Evolutionary conservation across 805 yeast genomes (phyloP).

Genomic region (Wickerhamomyces subpelliculosus): DNA sequence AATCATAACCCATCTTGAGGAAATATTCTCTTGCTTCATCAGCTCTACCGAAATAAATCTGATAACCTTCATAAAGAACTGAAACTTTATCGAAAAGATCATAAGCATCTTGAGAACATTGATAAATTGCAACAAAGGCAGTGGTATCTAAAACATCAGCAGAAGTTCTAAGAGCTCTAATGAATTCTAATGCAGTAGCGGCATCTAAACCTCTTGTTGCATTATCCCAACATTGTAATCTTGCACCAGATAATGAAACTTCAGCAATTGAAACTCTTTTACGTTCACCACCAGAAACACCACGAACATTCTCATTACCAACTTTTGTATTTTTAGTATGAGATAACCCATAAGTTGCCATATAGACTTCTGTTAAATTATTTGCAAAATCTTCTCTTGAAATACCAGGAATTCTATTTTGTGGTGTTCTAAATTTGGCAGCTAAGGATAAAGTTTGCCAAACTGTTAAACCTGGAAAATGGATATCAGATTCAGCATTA

Average conservation of each 20-base stretch:
- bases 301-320: conserved; percentile 56
- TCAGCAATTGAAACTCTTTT: conserved; percentile 66
- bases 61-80: conserved; percentile 45
- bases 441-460: conserved; percentile 60
- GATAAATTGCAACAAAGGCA: conserved; percentile 52
- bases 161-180: conserved; percentile 42
- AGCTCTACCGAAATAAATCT: conserved; percentile 42
- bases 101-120: conserved; percentile 44
- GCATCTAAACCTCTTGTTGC: conserved; percentile 57
- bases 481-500: conserved; percentile 62
- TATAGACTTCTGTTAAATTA: conserved; percentile 44
- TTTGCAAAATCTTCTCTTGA: conserved; percentile 47
- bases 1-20: conserved; percentile 42
- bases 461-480: conserved; percentile 63
- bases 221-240: conserved; percentile 45
- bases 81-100: conserved; percentile 44
- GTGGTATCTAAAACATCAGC: conserved; percentile 40
- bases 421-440: conserved; percentile 55
- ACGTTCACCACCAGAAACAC: conserved; percentile 68
- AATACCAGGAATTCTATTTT: conserved; percentile 54
- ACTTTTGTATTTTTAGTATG: conserved; percentile 58
- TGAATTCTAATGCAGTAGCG: conserved; percentile 49
- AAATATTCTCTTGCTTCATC: conserved; percentile 38
- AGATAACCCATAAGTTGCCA: conserved; percentile 39
- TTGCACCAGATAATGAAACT: conserved; percentile 39